phyloP scores from a whole-genome alignment of 2,329 filamentous ascomycete genomes.

The Arthrobotrys pseudoclavata region DNA sequence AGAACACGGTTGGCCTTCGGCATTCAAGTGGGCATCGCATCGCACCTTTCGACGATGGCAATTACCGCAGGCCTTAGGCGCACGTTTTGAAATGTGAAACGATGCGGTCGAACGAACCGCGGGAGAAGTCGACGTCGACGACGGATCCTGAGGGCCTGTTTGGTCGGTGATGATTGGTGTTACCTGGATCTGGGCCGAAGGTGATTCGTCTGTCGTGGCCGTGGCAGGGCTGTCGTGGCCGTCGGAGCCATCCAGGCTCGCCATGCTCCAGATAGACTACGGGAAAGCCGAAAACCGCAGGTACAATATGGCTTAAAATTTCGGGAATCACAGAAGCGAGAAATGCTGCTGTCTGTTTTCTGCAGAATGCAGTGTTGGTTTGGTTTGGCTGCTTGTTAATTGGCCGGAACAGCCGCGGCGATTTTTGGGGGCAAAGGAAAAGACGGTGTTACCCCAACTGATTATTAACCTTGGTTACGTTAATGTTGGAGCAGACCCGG shows the following conservation, averaged over 20 bases:
- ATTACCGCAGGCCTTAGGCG: conserved; percentile 57
- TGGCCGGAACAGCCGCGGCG: conserved; percentile 58
- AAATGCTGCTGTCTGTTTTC: conserved; percentile 38
- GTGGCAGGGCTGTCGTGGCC: conserved; percentile 51
- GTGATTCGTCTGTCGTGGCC: conserved; percentile 41
- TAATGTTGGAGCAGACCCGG: conserved; percentile 8
- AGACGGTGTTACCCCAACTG: conserved; percentile 27
- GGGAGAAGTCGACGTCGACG: conserved; percentile 33
- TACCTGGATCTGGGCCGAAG: conserved; percentile 24
- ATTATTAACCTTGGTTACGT: conserved; percentile 45
- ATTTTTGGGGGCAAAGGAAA: conserved; percentile 20
- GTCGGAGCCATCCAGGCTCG: conserved; percentile 59
- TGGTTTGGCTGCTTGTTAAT: conserved; percentile 41
- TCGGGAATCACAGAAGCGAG: conserved; percentile 56
- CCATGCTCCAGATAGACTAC: conserved; percentile 47
- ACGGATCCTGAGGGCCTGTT: conserved; percentile 13
- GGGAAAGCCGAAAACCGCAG: conserved; percentile 51
- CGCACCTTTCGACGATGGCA: conserved; percentile 58
- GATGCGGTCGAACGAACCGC: conserved; percentile 47
- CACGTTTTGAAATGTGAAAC: conserved; percentile 58
- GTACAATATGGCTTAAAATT: conserved; percentile 60
- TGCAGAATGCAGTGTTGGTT: conserved; percentile 29
- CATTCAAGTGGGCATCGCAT: conserved; percentile 57
- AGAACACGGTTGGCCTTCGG: conserved; percentile 54
- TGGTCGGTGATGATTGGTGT: conserved; percentile 19